These are phyloP conservation scores for Russula brevipes DNA, from an alignment of 768 basidiomycete species.

Conservation along the genomic window DNA sequence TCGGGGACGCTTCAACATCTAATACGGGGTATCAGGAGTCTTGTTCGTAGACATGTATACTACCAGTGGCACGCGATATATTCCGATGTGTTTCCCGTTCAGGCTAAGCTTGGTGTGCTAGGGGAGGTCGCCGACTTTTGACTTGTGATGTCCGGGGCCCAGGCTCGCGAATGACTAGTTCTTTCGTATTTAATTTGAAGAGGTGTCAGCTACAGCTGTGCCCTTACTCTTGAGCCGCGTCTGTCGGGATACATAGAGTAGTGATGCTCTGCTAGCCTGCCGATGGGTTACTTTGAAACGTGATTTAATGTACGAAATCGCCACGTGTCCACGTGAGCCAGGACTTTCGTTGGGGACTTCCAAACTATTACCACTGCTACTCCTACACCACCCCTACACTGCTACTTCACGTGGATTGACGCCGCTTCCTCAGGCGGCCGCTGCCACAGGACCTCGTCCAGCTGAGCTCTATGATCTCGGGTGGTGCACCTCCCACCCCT, in stretches of 20 bases:
- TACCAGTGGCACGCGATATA: not conserved
- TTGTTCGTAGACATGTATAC: not conserved
- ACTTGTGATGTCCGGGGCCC: not conserved
- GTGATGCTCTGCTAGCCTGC: no score
- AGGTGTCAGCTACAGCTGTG: no score
- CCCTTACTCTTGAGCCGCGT: no score
- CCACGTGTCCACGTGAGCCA: not conserved
- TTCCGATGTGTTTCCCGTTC: not conserved
- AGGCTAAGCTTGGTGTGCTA: not conserved
- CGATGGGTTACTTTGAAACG: no score
- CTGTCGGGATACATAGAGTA: no score
- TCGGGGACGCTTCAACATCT: not conserved
- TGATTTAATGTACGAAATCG: no score
- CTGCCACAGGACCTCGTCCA: not conserved
- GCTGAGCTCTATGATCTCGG: not conserved
- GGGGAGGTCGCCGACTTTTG: not conserved
- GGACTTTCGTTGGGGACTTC: not conserved
- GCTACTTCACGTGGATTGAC: not conserved
- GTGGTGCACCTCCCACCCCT: not conserved
- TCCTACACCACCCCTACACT: constrained; percentile 1
- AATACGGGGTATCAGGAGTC: not conserved
- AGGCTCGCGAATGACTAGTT: not conserved
- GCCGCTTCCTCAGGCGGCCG: not conserved
- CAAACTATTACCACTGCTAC: not conserved
- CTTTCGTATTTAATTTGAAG: no score